Conservation (phyloP, 1,284 basidiomycete genomes). For the Austroboletus novae-zelandiae region DNA sequence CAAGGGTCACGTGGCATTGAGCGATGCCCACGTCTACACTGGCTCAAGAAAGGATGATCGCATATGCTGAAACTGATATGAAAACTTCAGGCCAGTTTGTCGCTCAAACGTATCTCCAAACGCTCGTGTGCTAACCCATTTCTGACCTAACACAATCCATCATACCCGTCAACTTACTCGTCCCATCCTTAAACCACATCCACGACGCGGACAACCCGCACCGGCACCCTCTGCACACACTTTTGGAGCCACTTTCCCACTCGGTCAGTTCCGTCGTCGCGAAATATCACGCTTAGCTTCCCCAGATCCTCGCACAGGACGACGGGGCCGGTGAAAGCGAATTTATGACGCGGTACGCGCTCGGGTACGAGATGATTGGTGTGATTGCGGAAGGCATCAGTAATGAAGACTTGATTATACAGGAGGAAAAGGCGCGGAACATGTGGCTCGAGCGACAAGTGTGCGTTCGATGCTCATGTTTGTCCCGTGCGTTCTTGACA, state of each 20-base stretch:
- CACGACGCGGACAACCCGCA: constrained; percentile 19
- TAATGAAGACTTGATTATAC: constrained; percentile 30
- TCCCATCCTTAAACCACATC: constrained; percentile 54
- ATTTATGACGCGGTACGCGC: constrained; percentile 69
- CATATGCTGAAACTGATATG: no score
- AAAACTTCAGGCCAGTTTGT: constrained; percentile 55
- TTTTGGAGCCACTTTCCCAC: constrained; percentile 60
- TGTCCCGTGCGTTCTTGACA: constrained; percentile 8
- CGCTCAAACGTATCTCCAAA: no score
- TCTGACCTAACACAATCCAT: constrained; percentile 50
- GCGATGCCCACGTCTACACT: no score
- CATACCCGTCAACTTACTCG: constrained; percentile 57
- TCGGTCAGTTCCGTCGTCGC: constrained; percentile 51
- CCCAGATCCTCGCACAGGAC: no score
- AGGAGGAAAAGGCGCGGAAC: constrained; percentile 52
- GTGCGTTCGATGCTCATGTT: constrained; percentile 44
- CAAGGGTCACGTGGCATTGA: no score
- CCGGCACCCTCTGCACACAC: constrained; percentile 52
- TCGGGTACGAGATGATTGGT: constrained; percentile 49
- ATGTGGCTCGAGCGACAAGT: constrained; percentile 68
- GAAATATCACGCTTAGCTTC: constrained; percentile 64
- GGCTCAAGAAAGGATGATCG: constrained; percentile 50
- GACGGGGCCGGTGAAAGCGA: constrained; percentile 60
- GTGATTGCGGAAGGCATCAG: constrained; percentile 25
- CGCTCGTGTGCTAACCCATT: constrained; percentile 18